These are phyloP conservation scores for Aspergillus ostianus DNA, from an alignment of 495 filamentous ascomycete genomes.

Conservation along the genomic window DNA sequence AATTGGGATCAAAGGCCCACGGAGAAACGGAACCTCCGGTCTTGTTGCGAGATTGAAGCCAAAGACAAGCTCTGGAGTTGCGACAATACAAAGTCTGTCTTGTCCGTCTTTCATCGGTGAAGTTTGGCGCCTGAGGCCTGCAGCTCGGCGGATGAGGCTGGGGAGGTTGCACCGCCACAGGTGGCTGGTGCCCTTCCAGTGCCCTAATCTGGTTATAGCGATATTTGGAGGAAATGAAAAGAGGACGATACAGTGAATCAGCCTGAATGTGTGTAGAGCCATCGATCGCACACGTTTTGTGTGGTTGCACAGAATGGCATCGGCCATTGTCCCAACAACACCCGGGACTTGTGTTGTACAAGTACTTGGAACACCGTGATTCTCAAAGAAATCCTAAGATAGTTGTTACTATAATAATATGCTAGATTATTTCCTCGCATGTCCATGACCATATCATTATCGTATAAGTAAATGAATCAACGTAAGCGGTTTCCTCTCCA, in stretches of 20 bases:
- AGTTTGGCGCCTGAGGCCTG: conserved; percentile 16
- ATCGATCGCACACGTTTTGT: too few species aligned
- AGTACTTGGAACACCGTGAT: too few species aligned
- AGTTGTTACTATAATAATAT: not conserved
- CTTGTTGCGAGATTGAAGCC: conserved; percentile 3
- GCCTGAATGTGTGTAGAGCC: not conserved
- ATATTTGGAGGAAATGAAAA: too few species aligned
- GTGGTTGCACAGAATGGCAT: too few species aligned
- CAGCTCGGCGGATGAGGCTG: conserved; percentile 12
- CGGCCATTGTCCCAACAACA: too few species aligned
- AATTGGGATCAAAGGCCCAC: not conserved
- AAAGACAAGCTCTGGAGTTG: conserved; percentile 6
- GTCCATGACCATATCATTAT: not conserved
- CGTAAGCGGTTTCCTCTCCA: not conserved
- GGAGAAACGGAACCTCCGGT: not conserved
- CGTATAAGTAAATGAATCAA: not conserved
- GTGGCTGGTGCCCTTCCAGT: conserved; percentile 2
- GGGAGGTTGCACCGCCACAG: conserved; percentile 19
- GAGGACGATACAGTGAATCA: too few species aligned
- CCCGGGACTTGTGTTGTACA: too few species aligned
- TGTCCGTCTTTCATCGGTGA: not conserved
- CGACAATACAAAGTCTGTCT: conserved; percentile 3
- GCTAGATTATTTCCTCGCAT: not conserved
- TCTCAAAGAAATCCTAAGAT: not conserved
- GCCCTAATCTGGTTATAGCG: too few species aligned